Base-by-base conservation (phyloP, 2,329 filamentous ascomycete species). In the Botrytis tulipae region DNA sequence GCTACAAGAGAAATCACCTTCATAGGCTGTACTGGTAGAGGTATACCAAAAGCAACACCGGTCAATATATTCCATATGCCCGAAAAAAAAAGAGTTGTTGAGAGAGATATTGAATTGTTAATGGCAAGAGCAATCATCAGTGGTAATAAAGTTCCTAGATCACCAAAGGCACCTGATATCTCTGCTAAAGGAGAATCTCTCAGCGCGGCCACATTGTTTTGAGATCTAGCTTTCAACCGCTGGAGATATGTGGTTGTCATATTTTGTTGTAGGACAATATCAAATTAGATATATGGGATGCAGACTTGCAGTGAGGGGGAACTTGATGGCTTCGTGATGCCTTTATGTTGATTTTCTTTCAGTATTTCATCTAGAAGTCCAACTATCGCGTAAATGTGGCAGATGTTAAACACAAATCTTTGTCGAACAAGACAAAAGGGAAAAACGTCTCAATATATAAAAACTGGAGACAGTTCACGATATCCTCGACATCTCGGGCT, bases 21-120 rank as follows among this genome's bases (percentile, higher is more conserved):
- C 89, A 91, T 91, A n/a, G 95, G 95, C 83, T 98, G 95, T 0
- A 98, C 94, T 0, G 95, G 95, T 5, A 98, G 84, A 3, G 95
- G 95, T 59, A 98, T 92, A 10, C 95, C 95, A 79, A 98, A 98
- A 46, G 91, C 83, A 2, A 91, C 80, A 29, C 95, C 96, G 0
- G 95, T 97, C 20, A 92, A 79, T 72, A 98, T 89, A 79, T 98
- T 98, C 82, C 92, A 95, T 16, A 95, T 80, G 1, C 96, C 96
- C 0, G 94, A 95, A 81, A 97, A 96, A 9, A 98, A 89, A 0
- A 98, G 87, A 0, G 95, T 98, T 66, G 91, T 91, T 40, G 93
- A 90, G 1, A 98, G 87, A 35, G 93, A 91, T 78, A 98, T 93
- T 14, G 93, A 95, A 48, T 87, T 86, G 76, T 93, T 92, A 42